Conservation (phyloP, 1,284 basidiomycete species). For the Rhodotorula sp. region DNA sequence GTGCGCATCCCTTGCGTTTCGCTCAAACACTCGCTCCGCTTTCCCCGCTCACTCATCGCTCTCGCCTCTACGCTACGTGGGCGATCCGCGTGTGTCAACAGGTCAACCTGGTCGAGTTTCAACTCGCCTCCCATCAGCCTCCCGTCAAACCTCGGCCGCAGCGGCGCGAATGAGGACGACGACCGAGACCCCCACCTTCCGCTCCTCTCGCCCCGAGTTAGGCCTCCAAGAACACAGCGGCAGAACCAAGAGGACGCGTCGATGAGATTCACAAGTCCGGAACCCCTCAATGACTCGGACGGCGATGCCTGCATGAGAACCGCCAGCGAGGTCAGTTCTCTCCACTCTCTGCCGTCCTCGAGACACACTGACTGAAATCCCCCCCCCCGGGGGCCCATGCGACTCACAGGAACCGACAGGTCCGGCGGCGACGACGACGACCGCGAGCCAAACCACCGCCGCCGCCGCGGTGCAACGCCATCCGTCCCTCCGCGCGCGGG, state of each 20-base stretch:
- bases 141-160: not conserved
- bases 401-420: not conserved
- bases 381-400: not conserved
- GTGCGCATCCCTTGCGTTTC: not conserved
- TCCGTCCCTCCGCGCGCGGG: slow-evolving; percentile 17
- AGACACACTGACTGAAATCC: not conserved
- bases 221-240: too few species aligned
- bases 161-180: not conserved
- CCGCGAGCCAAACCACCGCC: not conserved
- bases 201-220: not conserved
- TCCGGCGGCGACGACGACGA: not conserved
- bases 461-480: slow-evolving; percentile 1
- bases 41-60: not conserved
- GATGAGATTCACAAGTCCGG: not conserved
- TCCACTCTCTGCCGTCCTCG: not conserved
- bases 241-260: not conserved
- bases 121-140: not conserved
- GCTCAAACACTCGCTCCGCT: not conserved
- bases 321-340: not conserved
- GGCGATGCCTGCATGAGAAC: slow-evolving; percentile 1
- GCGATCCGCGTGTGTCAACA: too few species aligned
- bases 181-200: not conserved
- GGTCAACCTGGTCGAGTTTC: not conserved
- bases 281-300: not conserved
- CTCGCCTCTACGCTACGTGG: too few species aligned